These are phyloP conservation scores for Aspergillus melleus DNA, from an alignment of 2,329 filamentous ascomycete species.

Conservation along the genomic window DNA sequence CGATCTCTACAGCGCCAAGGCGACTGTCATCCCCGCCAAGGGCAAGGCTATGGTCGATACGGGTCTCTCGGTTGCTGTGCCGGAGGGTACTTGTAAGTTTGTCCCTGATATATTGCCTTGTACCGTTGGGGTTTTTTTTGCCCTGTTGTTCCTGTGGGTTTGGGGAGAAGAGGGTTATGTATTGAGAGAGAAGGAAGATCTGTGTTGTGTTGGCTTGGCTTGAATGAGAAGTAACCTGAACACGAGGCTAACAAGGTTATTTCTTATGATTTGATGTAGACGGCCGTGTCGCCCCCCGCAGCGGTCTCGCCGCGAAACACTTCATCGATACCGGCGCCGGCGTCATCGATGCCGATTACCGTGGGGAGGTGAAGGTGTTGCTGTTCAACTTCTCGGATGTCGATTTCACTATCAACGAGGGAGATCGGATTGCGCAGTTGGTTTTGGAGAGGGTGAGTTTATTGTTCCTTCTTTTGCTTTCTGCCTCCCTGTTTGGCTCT, in stretches of 20 bases:
- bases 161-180: too few relatives aligned
- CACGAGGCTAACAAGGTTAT: too few relatives aligned
- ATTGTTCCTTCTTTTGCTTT: not conserved
- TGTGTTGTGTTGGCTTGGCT: too few relatives aligned
- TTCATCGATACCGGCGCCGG: conserved; percentile 95
- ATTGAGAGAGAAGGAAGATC: too few relatives aligned
- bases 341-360: conserved; percentile 97
- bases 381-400: conserved; percentile 87
- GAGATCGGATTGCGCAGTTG: conserved; percentile 90
- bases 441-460: conserved; percentile 73
- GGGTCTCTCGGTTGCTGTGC: conserved; percentile 87
- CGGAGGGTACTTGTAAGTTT: conserved; percentile 79
- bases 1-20: conserved; percentile 79
- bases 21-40: conserved; percentile 73
- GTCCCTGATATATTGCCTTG: not conserved
- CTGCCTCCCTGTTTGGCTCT: too few relatives aligned
- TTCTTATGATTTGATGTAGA: conserved; percentile 52
- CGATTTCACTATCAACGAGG: conserved; percentile 79
- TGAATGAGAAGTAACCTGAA: too few relatives aligned
- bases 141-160: too few relatives aligned
- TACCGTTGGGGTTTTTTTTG: too few relatives aligned
- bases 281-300: conserved; percentile 84
- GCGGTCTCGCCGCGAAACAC: conserved; percentile 88
- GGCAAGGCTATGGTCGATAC: conserved; percentile 88
- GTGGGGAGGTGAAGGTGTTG: conserved; percentile 89